Conservation (phyloP, 192 early-diverging fungal genomes). For the Dimargaris verticillata region DNA sequence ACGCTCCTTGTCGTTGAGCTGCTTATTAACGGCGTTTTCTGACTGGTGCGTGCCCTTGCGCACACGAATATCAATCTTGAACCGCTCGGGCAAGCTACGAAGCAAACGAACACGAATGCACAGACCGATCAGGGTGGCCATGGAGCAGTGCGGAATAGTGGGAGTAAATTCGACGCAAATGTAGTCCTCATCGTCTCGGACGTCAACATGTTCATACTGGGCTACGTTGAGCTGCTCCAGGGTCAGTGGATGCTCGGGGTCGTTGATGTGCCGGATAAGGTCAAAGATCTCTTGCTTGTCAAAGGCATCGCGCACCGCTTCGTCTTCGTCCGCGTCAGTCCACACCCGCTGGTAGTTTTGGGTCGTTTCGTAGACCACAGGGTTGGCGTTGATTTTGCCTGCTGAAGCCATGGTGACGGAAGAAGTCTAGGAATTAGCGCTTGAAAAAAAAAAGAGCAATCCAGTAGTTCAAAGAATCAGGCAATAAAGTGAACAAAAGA, state of each 20-base stretch:
- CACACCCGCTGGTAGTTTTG: constrained; percentile 19
- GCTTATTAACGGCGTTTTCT: constrained; percentile 91
- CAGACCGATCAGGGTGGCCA: constrained; percentile 95
- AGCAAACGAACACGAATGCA: constrained; percentile 89
- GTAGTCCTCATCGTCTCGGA: constrained; percentile 49
- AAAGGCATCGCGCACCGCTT: constrained; percentile 52
- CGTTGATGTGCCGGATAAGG: constrained; percentile 87
- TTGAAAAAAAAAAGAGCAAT: constrained; percentile 1
- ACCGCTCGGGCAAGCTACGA: constrained; percentile 69
- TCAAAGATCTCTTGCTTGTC: constrained; percentile 87
- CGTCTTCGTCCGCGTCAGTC: constrained; percentile 49
- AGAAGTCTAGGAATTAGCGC: not conserved
- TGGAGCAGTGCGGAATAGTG: constrained; percentile 97
- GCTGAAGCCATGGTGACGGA: not conserved
- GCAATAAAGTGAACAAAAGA: not conserved
- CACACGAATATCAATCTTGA: constrained; percentile 87
- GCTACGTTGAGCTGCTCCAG: constrained; percentile 94
- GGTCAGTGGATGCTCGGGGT: constrained; percentile 95
- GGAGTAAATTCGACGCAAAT: constrained; percentile 83
- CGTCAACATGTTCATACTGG: constrained; percentile 65
- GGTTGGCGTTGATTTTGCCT: constrained; percentile 52
- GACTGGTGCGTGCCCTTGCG: constrained; percentile 89
- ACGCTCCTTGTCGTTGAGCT: constrained; percentile 97
- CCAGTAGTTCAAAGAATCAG: not conserved
- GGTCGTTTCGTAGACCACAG: constrained; percentile 56